Evolutionary conservation across 805 yeast genomes (phyloP), one percentile per base, ranked within the genome.

Genomic region (Spathaspora boniae): DNA sequence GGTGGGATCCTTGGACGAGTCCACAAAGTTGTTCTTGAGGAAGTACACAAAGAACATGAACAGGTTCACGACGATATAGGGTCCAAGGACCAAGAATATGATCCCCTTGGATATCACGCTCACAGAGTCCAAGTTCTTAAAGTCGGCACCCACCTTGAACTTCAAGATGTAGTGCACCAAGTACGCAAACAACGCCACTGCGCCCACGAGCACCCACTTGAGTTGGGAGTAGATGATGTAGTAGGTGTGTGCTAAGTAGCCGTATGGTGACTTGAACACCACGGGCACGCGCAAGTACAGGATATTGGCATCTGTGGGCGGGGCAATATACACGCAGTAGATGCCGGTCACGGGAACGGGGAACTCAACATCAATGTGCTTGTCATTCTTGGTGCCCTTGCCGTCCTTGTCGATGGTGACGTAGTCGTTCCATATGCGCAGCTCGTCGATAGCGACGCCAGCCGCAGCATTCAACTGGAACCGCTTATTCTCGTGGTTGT

Each of bases 261-360:
- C 67, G 23, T 50, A 47, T 1, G 56, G 45, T 29, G 48, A 48
- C 15, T 43, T 41, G 35, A 43, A 47, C n/a, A 27, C 30, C 6
- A 60, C 41, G 1, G 59, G 53, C n/a, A 53, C 33, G 5, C 25
- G 6, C 17, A 34, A 23, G n/a, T n/a, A n/a, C n/a, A n/a, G n/a
- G 16, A 51, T 23, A 9, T 38, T 33, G 4, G 23, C n/a, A 6
- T 45, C 47, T 4, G 25, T 19, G 4, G 55, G 55, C 6, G 56
- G 55, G 4, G 54, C 58, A 25, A 56, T 41, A 35, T 56, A 60
- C 6, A 57, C 55, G 44, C 67, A 60, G 39, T 58, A 60, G 15
- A 46, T 28, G 2, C 65, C 67, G 1, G 56, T 39, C 26, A 48
- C 40, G 9, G 46, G 34, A 9, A 54, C 52, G 1, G 38, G 20